Conservation (phyloP, 495 filamentous ascomycete species). For the Opeltia flavorubescens region DNA sequence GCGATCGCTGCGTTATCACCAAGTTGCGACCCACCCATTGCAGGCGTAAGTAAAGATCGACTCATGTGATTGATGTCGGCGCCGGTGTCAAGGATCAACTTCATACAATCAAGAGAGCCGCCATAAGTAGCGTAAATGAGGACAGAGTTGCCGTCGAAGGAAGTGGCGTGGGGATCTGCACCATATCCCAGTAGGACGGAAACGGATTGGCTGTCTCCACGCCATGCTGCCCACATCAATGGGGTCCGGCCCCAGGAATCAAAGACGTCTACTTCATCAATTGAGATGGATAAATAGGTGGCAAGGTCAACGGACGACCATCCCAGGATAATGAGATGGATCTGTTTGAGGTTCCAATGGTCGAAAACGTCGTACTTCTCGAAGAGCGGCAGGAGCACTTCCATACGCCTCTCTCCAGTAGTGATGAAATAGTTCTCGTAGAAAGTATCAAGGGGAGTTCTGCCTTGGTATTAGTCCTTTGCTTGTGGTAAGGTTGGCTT, state of each 20-base stretch:
- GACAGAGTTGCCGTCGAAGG: slow-evolving; percentile 4
- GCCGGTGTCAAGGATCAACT: slow-evolving; percentile 3
- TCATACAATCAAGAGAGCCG: slow-evolving; percentile 1
- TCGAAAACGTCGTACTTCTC: slow-evolving; percentile 5
- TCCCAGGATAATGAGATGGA: slow-evolving; percentile 8
- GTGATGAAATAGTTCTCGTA: slow-evolving; percentile 7
- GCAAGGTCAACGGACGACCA: slow-evolving; percentile 1
- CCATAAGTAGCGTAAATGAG: slow-evolving; percentile 8
- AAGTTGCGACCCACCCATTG: slow-evolving; percentile 1
- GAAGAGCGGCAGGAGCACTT: neutral
- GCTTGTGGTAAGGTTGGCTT: neutral
- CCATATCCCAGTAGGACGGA: neutral
- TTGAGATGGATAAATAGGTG: slow-evolving; percentile 1
- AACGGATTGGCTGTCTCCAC: slow-evolving; percentile 5
- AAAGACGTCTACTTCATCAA: slow-evolving; percentile 3
- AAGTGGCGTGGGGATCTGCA: slow-evolving; percentile 3
- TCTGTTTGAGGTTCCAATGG: slow-evolving; percentile 7
- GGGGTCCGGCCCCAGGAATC: slow-evolving; percentile 7
- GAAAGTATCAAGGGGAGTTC: slow-evolving; percentile 6
- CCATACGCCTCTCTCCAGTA: neutral
- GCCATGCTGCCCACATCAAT: slow-evolving; percentile 9
- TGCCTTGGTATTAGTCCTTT: neutral
- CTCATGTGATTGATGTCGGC: slow-evolving; percentile 4
- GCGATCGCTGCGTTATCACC: slow-evolving; percentile 4
- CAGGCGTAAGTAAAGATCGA: slow-evolving; percentile 2